Percentiles rank a stretch among this genome's conserved stretches.
Conservation (phyloP, 2,329 filamentous ascomycete species). For the Neofusicoccum umdonicola region DNA sequence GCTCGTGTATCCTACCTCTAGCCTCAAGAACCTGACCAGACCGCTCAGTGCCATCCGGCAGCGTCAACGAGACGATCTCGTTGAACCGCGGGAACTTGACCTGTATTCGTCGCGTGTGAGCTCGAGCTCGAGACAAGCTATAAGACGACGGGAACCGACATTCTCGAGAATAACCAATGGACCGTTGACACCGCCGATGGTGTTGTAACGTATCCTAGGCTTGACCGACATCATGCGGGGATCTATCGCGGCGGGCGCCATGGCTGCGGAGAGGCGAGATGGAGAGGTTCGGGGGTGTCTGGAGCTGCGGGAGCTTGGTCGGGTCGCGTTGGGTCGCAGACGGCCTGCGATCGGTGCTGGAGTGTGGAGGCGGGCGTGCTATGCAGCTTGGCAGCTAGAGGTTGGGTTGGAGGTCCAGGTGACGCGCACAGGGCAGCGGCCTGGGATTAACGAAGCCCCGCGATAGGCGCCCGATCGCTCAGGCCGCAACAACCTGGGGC, state of each 20-base stretch:
- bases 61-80: slow-evolving; percentile 93
- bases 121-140: slow-evolving; percentile 19
- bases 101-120: slow-evolving; percentile 47
- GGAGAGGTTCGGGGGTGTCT: slow-evolving; percentile 1
- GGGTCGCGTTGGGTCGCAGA: slow-evolving; percentile 1
- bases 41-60: slow-evolving; percentile 90
- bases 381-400: slow-evolving; percentile 18
- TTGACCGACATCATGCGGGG: slow-evolving; percentile 58
- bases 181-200: slow-evolving; percentile 95
- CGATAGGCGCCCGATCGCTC: slow-evolving; percentile 2
- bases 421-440: slow-evolving; percentile 12
- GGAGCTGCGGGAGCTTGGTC: neutral
- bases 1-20: slow-evolving; percentile 63
- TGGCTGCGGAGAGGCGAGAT: slow-evolving; percentile 22
- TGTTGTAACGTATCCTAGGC: slow-evolving; percentile 90
- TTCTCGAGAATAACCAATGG: slow-evolving; percentile 97
- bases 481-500: neutral
- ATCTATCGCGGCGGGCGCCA: slow-evolving; percentile 40
- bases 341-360: slow-evolving; percentile 13
- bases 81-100: slow-evolving; percentile 98
- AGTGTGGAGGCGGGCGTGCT: slow-evolving; percentile 14
- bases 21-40: slow-evolving; percentile 97
- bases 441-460: slow-evolving; percentile 14
- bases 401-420: slow-evolving; percentile 17
- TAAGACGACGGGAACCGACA: slow-evolving; percentile 54